These are phyloP conservation scores for Neofusicoccum sp. DNA, from an alignment of 2,329 filamentous ascomycete genomes.

Conservation along the genomic window DNA sequence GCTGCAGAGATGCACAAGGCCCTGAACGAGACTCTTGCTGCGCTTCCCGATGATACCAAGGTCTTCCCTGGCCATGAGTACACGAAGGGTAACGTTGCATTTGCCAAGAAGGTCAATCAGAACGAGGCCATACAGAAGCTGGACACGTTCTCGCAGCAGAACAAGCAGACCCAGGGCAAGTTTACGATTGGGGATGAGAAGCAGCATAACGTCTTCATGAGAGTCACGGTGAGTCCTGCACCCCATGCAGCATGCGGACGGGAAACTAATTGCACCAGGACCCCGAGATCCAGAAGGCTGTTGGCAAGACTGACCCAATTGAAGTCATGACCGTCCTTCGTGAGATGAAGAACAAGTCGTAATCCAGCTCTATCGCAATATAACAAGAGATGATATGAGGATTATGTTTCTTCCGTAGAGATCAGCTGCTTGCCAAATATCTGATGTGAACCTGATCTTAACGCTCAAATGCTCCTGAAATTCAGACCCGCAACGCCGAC, in stretches of 20 bases:
- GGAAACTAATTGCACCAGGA: conserved; percentile 53
- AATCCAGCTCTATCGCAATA: neutral
- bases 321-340: conserved; percentile 82
- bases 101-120: conserved; percentile 72
- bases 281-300: conserved; percentile 77
- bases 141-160: conserved; percentile 70
- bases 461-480: neutral
- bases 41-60: conserved; percentile 83
- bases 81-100: conserved; percentile 94
- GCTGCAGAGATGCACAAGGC: conserved; percentile 85
- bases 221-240: conserved; percentile 49
- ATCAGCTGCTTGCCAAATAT: too few species aligned
- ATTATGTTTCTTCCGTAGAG: neutral
- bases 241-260: neutral
- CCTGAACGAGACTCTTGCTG: conserved; percentile 77
- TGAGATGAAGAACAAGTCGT: conserved; percentile 75
- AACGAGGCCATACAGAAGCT: conserved; percentile 72
- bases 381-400: neutral
- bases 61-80: conserved; percentile 97
- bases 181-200: conserved; percentile 98
- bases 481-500: neutral
- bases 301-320: conserved; percentile 74
- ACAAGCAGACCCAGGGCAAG: conserved; percentile 87
- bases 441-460: neutral
- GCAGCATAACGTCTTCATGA: conserved; percentile 96